These are phyloP conservation scores for Aureobasidium sp. DNA, from an alignment of 2,329 filamentous ascomycete species.

Conservation along the genomic window DNA sequence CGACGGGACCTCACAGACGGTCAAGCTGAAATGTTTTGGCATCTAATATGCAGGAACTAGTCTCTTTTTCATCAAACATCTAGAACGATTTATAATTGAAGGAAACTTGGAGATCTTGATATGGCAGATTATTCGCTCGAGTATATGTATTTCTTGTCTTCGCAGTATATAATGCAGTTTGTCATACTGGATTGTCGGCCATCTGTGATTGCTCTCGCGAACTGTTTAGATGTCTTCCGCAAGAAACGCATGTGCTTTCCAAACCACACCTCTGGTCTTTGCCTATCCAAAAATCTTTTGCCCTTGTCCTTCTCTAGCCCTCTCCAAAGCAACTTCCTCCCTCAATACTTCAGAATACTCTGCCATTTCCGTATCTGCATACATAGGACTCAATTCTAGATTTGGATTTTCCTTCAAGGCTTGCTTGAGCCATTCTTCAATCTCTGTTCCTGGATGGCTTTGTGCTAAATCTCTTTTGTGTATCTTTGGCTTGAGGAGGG, in stretches of 20 bases:
- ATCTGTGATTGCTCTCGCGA: too few species aligned
- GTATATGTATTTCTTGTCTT: too few species aligned
- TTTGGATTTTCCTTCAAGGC: not conserved
- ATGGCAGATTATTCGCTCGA: too few species aligned
- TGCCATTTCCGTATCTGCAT: not conserved
- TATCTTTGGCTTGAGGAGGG: not conserved
- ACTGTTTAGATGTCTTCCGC: too few species aligned
- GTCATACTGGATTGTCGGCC: too few species aligned
- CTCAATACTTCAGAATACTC: not conserved
- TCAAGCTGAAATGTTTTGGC: too few species aligned
- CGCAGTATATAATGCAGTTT: too few species aligned
- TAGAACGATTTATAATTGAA: too few species aligned
- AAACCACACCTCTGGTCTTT: not conserved
- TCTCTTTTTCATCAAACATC: too few species aligned
- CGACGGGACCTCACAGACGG: too few species aligned
- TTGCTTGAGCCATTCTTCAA: not conserved
- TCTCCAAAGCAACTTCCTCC: not conserved
- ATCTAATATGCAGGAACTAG: too few species aligned
- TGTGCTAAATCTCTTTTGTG: not conserved
- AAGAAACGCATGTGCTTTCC: not conserved
- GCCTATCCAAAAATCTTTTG: not conserved
- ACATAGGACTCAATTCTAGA: not conserved
- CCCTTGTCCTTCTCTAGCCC: not conserved
- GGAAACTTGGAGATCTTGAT: too few species aligned
- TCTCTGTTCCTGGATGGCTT: not conserved